Evolutionary conservation across 2,329 filamentous ascomycete species (phyloP).

Genomic region (Colletotrichum gloeosporioides): DNA sequence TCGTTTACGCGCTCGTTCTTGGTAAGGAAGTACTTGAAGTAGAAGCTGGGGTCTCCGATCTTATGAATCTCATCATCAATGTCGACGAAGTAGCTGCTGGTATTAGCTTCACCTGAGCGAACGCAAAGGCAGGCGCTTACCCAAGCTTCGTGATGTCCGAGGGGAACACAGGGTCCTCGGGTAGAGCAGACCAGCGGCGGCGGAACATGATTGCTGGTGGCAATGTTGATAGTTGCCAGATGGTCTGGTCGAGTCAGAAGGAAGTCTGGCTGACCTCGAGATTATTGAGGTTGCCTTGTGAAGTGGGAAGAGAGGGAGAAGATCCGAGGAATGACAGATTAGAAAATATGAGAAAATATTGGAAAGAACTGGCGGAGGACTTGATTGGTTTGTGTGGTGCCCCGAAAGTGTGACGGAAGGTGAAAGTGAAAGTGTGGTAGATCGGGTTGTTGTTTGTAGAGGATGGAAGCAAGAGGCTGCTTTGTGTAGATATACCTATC

Average conservation of each 20-base stretch:
- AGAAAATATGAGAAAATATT: background rate
- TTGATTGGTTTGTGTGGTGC: background rate
- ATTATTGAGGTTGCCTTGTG: background rate
- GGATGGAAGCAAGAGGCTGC: background rate
- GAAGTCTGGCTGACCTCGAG: background rate
- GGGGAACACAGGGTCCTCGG: constrained; percentile 72
- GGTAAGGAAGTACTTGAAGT: constrained; percentile 77
- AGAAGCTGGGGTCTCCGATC: constrained; percentile 68
- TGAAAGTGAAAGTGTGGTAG: background rate
- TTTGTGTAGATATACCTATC: background rate
- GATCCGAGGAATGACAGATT: background rate
- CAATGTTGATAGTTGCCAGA: background rate
- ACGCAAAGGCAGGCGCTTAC: constrained; percentile 48
- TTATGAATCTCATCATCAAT: constrained; percentile 76
- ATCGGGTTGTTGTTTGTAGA: background rate
- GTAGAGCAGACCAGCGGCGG: constrained; percentile 70
- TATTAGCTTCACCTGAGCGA: background rate
- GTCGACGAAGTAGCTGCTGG: constrained; percentile 77
- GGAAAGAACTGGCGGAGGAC: too few relatives aligned
- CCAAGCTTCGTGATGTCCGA: constrained; percentile 73
- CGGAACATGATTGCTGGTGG: constrained; percentile 70
- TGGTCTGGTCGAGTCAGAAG: background rate
- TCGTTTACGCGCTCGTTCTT: constrained; percentile 80
- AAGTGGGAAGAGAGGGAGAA: background rate
- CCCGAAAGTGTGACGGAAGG: background rate